Conservation (phyloP, 768 basidiomycete genomes). For the Termitomyces sp. region DNA sequence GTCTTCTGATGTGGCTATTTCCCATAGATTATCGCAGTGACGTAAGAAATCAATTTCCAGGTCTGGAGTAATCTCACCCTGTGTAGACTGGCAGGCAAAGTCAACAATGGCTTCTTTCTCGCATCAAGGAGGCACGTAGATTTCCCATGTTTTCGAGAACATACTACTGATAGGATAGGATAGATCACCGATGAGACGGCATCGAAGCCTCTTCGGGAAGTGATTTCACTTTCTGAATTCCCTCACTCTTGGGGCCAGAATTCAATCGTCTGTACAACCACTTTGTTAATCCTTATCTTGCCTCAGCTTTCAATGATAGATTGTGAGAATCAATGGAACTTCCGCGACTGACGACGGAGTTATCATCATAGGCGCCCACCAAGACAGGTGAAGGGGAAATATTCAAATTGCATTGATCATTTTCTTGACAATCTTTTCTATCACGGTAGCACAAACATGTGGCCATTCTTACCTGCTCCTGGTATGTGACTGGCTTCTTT, state of each 20-base stretch:
- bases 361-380: slow-evolving; percentile 76
- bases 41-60: slow-evolving; percentile 34
- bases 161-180: neutral
- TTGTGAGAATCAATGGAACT: slow-evolving; percentile 73
- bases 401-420: neutral
- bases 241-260: slow-evolving; percentile 84
- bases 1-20: slow-evolving; percentile 9
- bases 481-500: slow-evolving; percentile 37
- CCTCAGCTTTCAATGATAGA: slow-evolving; percentile 37
- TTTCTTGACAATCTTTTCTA: slow-evolving; percentile 4
- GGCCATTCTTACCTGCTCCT: slow-evolving; percentile 76
- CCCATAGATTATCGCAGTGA: slow-evolving; percentile 68
- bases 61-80: slow-evolving; percentile 12
- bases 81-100: slow-evolving; percentile 69
- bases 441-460: slow-evolving; percentile 58
- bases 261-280: slow-evolving; percentile 49
- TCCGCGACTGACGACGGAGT: slow-evolving; percentile 55
- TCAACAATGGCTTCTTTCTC: slow-evolving; percentile 72
- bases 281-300: slow-evolving; percentile 7
- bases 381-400: slow-evolving; percentile 58
- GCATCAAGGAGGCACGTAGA: slow-evolving; percentile 53
- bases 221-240: slow-evolving; percentile 71
- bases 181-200: slow-evolving; percentile 67
- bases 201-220: slow-evolving; percentile 46
- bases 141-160: slow-evolving; percentile 2